Base-by-base conservation (phyloP, 495 filamentous ascomycete genomes). In the Hypoxylon trugodes region DNA sequence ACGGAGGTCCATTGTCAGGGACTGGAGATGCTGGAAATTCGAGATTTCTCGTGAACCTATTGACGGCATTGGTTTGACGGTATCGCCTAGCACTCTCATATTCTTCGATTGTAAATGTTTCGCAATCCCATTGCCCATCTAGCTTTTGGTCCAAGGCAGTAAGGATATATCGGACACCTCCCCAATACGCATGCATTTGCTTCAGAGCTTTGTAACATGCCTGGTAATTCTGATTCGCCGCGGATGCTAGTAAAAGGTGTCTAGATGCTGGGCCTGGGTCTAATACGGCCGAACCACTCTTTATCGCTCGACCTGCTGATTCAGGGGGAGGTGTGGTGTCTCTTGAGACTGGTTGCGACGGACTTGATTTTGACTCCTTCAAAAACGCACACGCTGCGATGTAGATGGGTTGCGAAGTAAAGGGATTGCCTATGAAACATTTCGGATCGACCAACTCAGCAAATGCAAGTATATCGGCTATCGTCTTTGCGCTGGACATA, bases 351-450 rank as follows among this genome's bases (percentile, higher is more conserved):
- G 84, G 81, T 16, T 84, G 78, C 12, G 85, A 86, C 6, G 78
- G 73, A 35, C 78, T 85, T 42, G 87, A 80, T n/a, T 77, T 85
- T 12, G 89, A 89, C 66, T 96, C 91, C 80, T 91, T 89, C 12
- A 96, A 76, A 63, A 96, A 96, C 4, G 90, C 90, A 68, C 90
- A 93, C 5, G 90, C 91, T 2, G 90, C 91, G 65, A 96, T 92
- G 69, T 93, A 96, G 69, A 96, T 92, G 8, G 91, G 91, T 73
- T 96, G 91, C 24, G 88, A 92, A 1, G 89, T 96, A 54, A 96
- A 96, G 0, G 91, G 91, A 53, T 93, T 94, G 7, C 90, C 90
- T 45, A 90, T 89, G 58, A 91, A 89, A 59, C 90, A 90, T 74
- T 88, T 88, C 2, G 88, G 87, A 73, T 93, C 90, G 35, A 92